Evolutionary conservation across 139 green algal species (phyloP).

Genomic region (Limnomonas spitsbergensis): DNA sequence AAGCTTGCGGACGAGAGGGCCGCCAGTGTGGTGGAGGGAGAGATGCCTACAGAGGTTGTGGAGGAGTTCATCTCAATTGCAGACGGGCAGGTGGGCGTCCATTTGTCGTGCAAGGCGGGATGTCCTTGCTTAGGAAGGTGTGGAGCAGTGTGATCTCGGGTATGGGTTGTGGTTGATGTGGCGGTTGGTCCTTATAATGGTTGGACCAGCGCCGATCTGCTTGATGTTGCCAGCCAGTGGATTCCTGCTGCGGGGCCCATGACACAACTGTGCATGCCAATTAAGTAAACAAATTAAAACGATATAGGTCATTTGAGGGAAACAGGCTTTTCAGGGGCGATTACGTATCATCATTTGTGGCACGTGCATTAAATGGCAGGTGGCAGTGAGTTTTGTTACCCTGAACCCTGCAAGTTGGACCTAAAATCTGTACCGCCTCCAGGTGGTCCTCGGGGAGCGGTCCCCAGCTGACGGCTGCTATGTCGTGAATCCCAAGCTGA

Average conservation of each 20-base stretch:
- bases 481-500: conserved; percentile 53
- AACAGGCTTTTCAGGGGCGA: no score
- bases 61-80: conserved; percentile 93
- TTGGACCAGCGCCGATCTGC: neutral
- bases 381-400: no score
- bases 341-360: no score
- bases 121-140: neutral
- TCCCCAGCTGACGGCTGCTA: conserved; percentile 14
- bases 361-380: no score
- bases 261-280: no score
- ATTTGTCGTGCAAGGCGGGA: neutral
- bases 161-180: no score
- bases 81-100: conserved; percentile 68
- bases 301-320: no score
- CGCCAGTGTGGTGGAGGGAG: neutral
- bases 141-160: neutral
- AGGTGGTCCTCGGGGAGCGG: conserved; percentile 40
- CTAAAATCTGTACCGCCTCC: neutral
- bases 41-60: conserved; percentile 51
- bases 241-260: no score
- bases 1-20: conserved; percentile 23
- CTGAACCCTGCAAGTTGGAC: no score
- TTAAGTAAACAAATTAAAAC: no score
- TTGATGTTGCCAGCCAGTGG: neutral
- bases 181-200: no score